Conservation (phyloP, 129 eudicot species). For the Apium graveolens region DNA sequence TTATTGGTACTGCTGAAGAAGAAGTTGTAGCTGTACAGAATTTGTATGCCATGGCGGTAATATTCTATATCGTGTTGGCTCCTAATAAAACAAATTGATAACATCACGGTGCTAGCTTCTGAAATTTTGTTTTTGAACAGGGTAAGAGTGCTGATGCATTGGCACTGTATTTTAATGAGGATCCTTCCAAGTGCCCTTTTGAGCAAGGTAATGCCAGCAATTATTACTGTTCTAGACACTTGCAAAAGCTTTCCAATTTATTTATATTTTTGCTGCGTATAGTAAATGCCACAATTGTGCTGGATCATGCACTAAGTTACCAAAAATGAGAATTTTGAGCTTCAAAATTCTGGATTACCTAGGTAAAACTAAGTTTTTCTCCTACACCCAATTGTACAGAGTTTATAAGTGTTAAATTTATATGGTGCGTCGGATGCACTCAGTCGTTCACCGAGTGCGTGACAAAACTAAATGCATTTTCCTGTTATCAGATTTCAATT, state of each 20-base stretch:
- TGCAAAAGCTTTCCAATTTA: not conserved
- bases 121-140: constrained; percentile 35
- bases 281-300: not conserved
- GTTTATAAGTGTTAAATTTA: too few species aligned
- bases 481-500: too few species aligned
- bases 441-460: too few species aligned
- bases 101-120: constrained; percentile 1
- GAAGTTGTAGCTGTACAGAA: constrained; percentile 51
- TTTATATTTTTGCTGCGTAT: not conserved
- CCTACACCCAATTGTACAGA: too few species aligned
- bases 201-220: constrained; percentile 68
- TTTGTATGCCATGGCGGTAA: constrained; percentile 72
- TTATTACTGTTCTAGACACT: not conserved
- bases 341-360: not conserved
- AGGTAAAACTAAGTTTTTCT: not conserved
- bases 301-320: not conserved
- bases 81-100: not conserved
- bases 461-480: too few species aligned
- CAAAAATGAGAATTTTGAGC: not conserved
- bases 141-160: constrained; percentile 83
- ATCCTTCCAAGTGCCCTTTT: constrained; percentile 86
- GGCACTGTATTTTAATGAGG: constrained; percentile 88
- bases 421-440: too few species aligned
- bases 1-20: constrained; percentile 55
- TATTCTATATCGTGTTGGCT: constrained; percentile 12